phyloP scores from a whole-genome alignment of 257 asterid genomes.

The Fraxinus cuspidata region DNA sequence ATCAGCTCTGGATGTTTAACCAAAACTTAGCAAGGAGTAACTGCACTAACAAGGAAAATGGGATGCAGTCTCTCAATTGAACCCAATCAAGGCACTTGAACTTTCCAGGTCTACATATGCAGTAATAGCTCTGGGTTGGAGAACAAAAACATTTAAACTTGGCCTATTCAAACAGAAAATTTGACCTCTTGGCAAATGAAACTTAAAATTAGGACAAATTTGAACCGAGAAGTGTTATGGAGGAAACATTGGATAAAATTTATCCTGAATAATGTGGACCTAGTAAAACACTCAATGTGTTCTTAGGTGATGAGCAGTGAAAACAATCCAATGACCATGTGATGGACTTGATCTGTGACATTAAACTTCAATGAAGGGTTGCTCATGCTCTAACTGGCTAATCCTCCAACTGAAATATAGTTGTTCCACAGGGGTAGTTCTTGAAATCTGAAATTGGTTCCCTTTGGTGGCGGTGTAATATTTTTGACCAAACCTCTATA shows the following conservation, averaged over 20 bases:
- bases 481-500: neutral
- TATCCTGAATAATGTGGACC: neutral
- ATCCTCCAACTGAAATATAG: neutral
- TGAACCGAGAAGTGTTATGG: neutral
- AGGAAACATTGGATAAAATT: neutral
- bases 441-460: neutral
- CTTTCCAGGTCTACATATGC: neutral
- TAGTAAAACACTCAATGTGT: neutral
- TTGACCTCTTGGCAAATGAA: neutral
- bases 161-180: neutral
- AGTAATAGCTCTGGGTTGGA: neutral
- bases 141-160: neutral
- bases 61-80: constrained; percentile 4
- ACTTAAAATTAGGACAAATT: neutral
- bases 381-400: neutral
- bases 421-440: neutral
- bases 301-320: neutral
- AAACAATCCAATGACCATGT: neutral
- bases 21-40: neutral
- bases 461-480: neutral
- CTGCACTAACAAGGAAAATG: neutral
- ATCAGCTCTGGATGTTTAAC: neutral
- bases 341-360: neutral
- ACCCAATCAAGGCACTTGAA: neutral
- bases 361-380: neutral